These are phyloP conservation scores for Cladobotryum protrusum DNA, from an alignment of 2,329 filamentous ascomycete species.

Conservation along the genomic window DNA sequence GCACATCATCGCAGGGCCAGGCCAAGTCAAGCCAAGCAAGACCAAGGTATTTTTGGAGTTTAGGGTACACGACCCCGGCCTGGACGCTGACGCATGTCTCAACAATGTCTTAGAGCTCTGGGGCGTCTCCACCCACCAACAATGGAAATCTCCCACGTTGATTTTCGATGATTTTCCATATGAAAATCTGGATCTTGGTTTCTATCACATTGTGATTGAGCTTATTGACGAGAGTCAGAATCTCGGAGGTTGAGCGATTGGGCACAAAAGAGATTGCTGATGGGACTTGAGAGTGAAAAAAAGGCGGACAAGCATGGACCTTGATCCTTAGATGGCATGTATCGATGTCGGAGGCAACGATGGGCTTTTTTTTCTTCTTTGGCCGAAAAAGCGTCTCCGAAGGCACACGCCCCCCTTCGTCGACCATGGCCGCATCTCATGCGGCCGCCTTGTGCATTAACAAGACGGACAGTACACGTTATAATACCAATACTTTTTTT, in stretches of 20 bases:
- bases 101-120: not conserved
- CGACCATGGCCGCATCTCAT: constrained; percentile 18
- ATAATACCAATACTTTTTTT: not conserved
- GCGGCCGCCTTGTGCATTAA: constrained; percentile 19
- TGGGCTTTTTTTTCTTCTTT: constrained; percentile 1
- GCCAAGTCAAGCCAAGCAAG: constrained; percentile 7
- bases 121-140: too few species aligned
- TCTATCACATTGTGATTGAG: too few species aligned
- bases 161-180: too few species aligned
- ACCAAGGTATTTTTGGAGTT: constrained; percentile 4
- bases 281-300: too few species aligned
- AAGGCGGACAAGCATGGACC: too few species aligned
- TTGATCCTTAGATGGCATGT: not conserved
- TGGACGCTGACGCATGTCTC: constrained; percentile 10
- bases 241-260: too few species aligned
- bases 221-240: too few species aligned
- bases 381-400: constrained; percentile 1
- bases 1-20: constrained; percentile 21
- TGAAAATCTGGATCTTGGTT: too few species aligned
- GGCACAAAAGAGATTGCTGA: too few species aligned
- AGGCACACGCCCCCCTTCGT: constrained; percentile 12
- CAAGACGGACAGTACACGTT: not conserved
- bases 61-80: not conserved
- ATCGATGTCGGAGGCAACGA: not conserved
- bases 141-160: too few species aligned